Conservation (phyloP, 148 eudicot genomes). For the Rhododendron griersonianum region DNA sequence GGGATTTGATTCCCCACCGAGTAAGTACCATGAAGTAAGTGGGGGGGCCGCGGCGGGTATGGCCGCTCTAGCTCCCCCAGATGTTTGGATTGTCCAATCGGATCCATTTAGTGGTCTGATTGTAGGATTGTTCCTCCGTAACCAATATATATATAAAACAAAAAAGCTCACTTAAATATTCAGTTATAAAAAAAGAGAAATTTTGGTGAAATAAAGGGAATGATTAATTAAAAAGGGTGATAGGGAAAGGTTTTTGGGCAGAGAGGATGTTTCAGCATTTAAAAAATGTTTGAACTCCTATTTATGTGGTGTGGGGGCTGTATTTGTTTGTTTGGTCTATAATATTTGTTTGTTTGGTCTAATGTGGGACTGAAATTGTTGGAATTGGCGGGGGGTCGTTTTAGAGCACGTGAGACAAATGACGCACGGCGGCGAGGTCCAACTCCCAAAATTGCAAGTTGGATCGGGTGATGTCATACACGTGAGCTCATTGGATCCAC, state of each 20-base stretch:
- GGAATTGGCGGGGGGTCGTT: neutral
- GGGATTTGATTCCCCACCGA: no score
- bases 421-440: conserved; percentile 13
- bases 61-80: no score
- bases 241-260: neutral
- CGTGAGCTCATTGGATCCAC: neutral
- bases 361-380: no score
- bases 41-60: no score
- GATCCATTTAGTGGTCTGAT: no score
- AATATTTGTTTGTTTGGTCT: neutral
- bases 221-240: neutral
- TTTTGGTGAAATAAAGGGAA: neutral
- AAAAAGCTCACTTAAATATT: no score
- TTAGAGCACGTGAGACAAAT: conserved; percentile 13
- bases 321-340: neutral
- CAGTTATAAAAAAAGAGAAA: no score
- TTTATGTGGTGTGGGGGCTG: neutral
- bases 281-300: neutral
- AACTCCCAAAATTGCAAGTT: neutral
- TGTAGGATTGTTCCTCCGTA: no score
- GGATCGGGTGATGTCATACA: neutral
- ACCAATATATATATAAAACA: no score
- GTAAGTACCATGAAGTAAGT: no score
- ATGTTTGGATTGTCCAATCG: no score
- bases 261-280: conserved; percentile 3